Conservation (phyloP, 768 basidiomycete species). For the Collybiopsis luxurians region DNA sequence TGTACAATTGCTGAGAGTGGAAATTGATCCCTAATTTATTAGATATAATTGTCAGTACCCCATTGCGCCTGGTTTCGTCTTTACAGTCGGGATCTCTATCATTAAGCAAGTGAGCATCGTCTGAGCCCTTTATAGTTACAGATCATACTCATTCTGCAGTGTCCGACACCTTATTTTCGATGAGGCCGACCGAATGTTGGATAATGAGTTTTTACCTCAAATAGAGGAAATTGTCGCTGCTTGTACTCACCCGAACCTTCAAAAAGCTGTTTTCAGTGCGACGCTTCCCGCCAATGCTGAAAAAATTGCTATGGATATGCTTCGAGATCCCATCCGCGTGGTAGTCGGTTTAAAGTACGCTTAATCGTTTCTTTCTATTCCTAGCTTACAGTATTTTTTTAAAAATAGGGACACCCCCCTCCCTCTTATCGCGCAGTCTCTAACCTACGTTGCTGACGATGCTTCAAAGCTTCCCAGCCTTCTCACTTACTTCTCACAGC, state of each 20-base stretch:
- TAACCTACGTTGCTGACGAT: slow-evolving; percentile 92
- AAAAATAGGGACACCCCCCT: slow-evolving; percentile 91
- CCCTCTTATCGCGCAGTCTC: slow-evolving; percentile 82
- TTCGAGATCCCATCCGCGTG: slow-evolving; percentile 83
- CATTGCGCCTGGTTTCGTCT: slow-evolving; percentile 81
- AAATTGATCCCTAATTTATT: not conserved
- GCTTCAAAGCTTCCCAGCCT: slow-evolving; percentile 92
- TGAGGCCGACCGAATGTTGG: slow-evolving; percentile 90
- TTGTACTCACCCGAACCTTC: slow-evolving; percentile 65
- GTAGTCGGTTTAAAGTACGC: slow-evolving; percentile 96
- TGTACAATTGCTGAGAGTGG: not conserved
- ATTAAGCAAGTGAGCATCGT: slow-evolving; percentile 62
- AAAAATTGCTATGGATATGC: slow-evolving; percentile 81
- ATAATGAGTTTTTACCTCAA: slow-evolving; percentile 85
- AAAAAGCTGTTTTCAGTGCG: slow-evolving; percentile 92
- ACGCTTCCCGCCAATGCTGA: slow-evolving; percentile 90
- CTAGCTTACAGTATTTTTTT: not conserved
- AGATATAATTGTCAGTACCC: slow-evolving; percentile 94
- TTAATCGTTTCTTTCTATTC: not conserved
- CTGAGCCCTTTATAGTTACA: not conserved
- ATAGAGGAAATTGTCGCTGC: slow-evolving; percentile 82
- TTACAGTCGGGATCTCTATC: slow-evolving; percentile 66
- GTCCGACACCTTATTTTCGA: slow-evolving; percentile 86
- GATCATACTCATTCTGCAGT: slow-evolving; percentile 33
- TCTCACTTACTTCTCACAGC: slow-evolving; percentile 71